Base-by-base conservation (phyloP, 805 yeast genomes). In the Blastobotrys americana region DNA sequence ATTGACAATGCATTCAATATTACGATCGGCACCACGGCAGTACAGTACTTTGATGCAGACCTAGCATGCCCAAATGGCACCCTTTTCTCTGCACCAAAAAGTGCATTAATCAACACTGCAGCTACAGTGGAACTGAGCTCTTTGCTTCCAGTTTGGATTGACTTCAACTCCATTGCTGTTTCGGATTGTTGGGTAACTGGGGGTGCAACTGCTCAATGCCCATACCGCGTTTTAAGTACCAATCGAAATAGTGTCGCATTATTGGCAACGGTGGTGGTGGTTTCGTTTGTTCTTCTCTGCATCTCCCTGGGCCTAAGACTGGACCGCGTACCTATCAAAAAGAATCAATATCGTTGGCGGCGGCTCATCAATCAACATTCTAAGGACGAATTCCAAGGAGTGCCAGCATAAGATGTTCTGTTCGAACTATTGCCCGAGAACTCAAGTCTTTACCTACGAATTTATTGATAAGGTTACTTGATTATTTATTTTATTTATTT, bases 141-240 rank as follows among this genome's bases (percentile, higher is more conserved):
- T 25, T 20, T 10, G 13, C 61, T 53, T 10, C 74, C 76, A 0
- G 66, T 78, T 0, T 89, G 97, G 97, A 75, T 87, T 3, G 87
- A 86, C 63, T 54, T 87, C 50, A 89, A 90, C 58, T 85, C 89
- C 15, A 71, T 90, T 18, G 74, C 85, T 1, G 78, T 80, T 17
- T 64, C 72, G 2, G 74, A 78, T 44, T 89, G 97, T 57, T 90
- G 93, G 89, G 88, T 88, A 3, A 62, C 75, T 9, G 96, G 95
- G 1, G 96, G 95, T 0, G 77, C 86, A 0, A 70, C 76, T 49
- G 81, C 90, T 0, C 58, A 66, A 25, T 89, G 97, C 59, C 96
- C 97, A 0, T 88, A 88, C 58, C 76, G 74, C 45, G 68, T 67
- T 38, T 71, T 73, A 1, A 70, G 78, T 6, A 69, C 80, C 3